A percentile compares a stretch with the other conserved stretches of the same genome.
Evolutionary conservation across 78 protist genomes (phyloP).

Genomic region (Bigelowiella natans): DNA sequence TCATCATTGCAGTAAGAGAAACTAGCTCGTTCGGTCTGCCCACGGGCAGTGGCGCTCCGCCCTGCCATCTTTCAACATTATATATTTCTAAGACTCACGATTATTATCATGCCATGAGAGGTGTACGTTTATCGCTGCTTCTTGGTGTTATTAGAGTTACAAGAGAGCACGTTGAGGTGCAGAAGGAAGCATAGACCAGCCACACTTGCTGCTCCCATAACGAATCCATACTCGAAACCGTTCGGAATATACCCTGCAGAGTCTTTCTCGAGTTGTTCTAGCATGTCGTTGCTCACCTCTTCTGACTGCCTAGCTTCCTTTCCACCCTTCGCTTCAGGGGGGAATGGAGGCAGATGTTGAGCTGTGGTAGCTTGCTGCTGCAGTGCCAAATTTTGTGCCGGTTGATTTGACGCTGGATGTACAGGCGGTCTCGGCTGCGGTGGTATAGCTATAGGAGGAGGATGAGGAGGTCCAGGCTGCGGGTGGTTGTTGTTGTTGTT

Average conservation of each 20-base stretch:
- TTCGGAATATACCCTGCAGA: neutral
- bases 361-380: too few relatives aligned
- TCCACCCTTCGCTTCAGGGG: neutral
- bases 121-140: neutral
- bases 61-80: too few relatives aligned
- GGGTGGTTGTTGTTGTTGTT: neutral
- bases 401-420: neutral
- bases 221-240: neutral
- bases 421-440: neutral
- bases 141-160: neutral
- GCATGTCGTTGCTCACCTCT: neutral
- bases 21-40: too few relatives aligned
- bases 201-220: neutral
- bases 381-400: too few relatives aligned
- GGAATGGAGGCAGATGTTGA: neutral
- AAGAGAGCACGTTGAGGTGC: neutral
- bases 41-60: too few relatives aligned
- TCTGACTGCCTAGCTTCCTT: too few relatives aligned
- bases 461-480: neutral
- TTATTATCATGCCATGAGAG: too few relatives aligned
- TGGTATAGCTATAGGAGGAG: neutral
- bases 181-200: neutral
- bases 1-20: too few relatives aligned
- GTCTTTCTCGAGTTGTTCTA: neutral
- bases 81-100: too few relatives aligned